Percentiles rank a stretch among this genome's conserved stretches.
phyloP scores from a whole-genome alignment of 305 asterid genomes.

The Solanum hybrid region DNA sequence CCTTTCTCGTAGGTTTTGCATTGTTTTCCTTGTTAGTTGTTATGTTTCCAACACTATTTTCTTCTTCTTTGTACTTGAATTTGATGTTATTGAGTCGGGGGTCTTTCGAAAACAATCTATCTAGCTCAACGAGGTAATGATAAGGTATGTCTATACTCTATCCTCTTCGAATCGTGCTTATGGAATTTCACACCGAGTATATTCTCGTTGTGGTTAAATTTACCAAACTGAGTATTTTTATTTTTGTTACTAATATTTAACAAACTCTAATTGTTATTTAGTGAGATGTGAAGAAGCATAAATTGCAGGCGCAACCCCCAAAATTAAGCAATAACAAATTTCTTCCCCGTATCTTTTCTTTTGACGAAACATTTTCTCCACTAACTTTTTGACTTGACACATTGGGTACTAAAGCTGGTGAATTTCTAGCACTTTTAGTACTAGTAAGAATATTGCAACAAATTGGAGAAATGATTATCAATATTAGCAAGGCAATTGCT shows the following conservation, averaged over 20 bases:
- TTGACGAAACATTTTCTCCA: background rate
- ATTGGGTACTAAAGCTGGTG: background rate
- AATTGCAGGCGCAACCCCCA: background rate
- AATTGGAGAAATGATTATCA: background rate
- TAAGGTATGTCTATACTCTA: fast-evolving
- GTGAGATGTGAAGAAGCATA: background rate
- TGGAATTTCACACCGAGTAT: too few species aligned
- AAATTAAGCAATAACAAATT: background rate
- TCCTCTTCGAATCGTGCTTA: background rate
- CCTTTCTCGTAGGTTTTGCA: background rate
- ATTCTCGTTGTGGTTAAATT: background rate
- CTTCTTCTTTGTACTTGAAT: background rate
- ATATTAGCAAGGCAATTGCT: background rate
- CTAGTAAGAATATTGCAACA: background rate
- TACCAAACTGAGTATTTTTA: background rate
- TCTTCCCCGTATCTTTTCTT: background rate
- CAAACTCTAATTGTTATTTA: background rate
- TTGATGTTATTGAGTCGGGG: fast-evolving
- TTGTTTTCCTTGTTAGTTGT: background rate
- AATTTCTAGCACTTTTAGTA: background rate
- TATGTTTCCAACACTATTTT: too few species aligned
- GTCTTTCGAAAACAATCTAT: too few species aligned
- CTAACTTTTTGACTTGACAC: background rate
- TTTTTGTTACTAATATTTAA: background rate
- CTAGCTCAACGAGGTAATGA: too few species aligned